These are phyloP conservation scores for Clonostachys rhizophaga DNA, from an alignment of 2,329 filamentous ascomycete genomes.

Conservation along the genomic window DNA sequence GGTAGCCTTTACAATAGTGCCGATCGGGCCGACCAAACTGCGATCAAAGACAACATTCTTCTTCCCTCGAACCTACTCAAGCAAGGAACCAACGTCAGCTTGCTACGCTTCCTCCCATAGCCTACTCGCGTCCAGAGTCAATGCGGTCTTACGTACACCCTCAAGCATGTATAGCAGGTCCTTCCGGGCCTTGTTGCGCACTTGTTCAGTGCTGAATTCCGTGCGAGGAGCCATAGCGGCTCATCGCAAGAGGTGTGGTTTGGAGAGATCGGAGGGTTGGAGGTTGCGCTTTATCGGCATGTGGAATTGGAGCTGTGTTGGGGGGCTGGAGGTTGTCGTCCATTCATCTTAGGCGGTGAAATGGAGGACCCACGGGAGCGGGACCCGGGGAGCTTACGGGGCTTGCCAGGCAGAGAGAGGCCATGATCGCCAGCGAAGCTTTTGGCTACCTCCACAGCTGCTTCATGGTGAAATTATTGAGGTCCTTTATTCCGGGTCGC, in stretches of 20 bases:
- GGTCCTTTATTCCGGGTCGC: too few relatives aligned
- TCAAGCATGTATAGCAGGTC: slow-evolving; percentile 89
- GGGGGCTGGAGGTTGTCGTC: too few relatives aligned
- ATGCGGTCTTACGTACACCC: slow-evolving; percentile 67
- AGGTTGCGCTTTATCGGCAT: too few relatives aligned
- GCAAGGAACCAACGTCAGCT: slow-evolving; percentile 1
- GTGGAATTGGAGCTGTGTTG: too few relatives aligned
- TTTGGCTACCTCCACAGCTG: too few relatives aligned
- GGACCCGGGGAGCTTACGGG: too few relatives aligned
- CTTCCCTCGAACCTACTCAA: slow-evolving; percentile 86
- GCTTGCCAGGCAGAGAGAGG: too few relatives aligned
- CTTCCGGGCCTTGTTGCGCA: slow-evolving; percentile 78
- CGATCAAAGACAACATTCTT: slow-evolving; percentile 96
- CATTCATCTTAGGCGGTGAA: too few relatives aligned
- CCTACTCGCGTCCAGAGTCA: slow-evolving; percentile 6
- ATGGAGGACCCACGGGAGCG: too few relatives aligned
- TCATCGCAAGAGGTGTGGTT: slow-evolving; percentile 13
- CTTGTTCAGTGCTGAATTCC: slow-evolving; percentile 70
- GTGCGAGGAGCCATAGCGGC: slow-evolving; percentile 64
- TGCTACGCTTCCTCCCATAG: slow-evolving; percentile 4
- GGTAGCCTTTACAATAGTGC: slow-evolving; percentile 90
- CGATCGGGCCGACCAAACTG: slow-evolving; percentile 82
- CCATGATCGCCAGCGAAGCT: too few relatives aligned
- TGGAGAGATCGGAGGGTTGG: too few relatives aligned
- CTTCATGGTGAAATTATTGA: too few relatives aligned